Base-by-base conservation (phyloP, 129 eudicot species). In the Kitagawia praeruptora region DNA sequence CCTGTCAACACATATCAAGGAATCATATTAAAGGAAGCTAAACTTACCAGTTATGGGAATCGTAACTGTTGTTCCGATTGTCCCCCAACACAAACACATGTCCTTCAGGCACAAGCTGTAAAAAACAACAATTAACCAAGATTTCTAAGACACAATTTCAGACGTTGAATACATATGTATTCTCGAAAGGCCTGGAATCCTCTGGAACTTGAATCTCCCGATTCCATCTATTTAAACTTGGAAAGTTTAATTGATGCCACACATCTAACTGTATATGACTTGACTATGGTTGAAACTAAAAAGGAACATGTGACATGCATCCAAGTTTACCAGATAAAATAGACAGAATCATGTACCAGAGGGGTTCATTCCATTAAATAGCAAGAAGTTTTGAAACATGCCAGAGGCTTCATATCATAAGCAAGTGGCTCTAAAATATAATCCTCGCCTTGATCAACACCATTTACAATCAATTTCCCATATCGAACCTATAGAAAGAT, bases 51-150 rank as follows among this genome's bases (percentile, higher is more conserved):
- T 85, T 82, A 79, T 92, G 98, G 0, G 98, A 95, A 84, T 95
- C 98, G 58, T 84, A 90, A 83, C 98, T 95, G 88, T 92, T 90
- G 78, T 95, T 95, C 49, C 97, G 97, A 75, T 95, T 95, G 88
- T 95, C 98, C 48, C 98, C 98, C 96, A 95, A 75, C 80, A 95
- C 98, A 80, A 92, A 95, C 61, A 95, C 98, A 78, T 83, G 92
- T 37, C 94, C 98, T 61, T 95, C 94, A 25, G 98, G 98, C 31
- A 95, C 97, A 86, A 95, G 78, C 98, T 94, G 83, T 75, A 83
- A 37, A 72, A 44, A 70, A 77, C 37, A 44, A 84, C 74, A 66
- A 61, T 27, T 64, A 80, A 53, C 77, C 54, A 48, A 48, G 64
- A 31, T n/a, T 37, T 56, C 48, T 39, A 23, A 39, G 44, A 44